Evolutionary conservation across 164 flowering plant species (phyloP).

Genomic region (Stephania cephalantha): DNA sequence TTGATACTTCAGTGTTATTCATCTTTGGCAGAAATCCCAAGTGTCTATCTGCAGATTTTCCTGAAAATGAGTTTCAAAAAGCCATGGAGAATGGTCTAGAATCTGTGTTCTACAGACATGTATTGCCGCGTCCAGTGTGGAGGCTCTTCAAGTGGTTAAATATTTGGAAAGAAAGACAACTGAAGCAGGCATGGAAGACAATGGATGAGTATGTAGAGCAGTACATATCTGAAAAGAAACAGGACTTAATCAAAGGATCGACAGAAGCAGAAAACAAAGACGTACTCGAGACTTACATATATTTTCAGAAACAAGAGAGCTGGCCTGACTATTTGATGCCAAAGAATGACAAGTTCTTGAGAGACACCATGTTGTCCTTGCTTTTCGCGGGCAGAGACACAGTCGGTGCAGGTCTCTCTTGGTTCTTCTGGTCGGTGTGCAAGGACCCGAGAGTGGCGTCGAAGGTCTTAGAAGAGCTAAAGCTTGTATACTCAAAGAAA

Average conservation of each 20-base stretch:
- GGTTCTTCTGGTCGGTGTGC: constrained; percentile 43
- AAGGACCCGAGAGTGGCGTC: constrained; percentile 27
- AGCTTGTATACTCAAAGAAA: constrained; percentile 4
- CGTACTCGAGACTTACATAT: constrained; percentile 5
- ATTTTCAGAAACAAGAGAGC: not conserved
- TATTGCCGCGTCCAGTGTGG: not conserved
- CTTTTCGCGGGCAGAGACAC: constrained; percentile 41
- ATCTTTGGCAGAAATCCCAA: constrained; percentile 6
- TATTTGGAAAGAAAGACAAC: constrained; percentile 7
- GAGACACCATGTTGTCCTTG: constrained; percentile 30
- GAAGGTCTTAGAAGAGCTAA: constrained; percentile 31
- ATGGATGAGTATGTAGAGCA: not conserved
- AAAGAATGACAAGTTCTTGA: constrained; percentile 17
- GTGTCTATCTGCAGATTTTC: not conserved
- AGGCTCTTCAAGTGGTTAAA: constrained; percentile 1
- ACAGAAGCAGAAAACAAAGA: not conserved
- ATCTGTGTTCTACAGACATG: constrained; percentile 6
- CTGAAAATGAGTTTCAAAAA: not conserved
- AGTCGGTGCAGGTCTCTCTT: constrained; percentile 28
- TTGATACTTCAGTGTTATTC: not conserved
- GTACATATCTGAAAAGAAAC: constrained; percentile 1
- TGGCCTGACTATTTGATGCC: not conserved
- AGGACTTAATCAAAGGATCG: constrained; percentile 1
- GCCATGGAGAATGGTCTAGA: constrained; percentile 4
- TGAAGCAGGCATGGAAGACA: not conserved